Base-by-base conservation (phyloP, 2,329 filamentous ascomycete genomes). In the Cladosporium colombiae region DNA sequence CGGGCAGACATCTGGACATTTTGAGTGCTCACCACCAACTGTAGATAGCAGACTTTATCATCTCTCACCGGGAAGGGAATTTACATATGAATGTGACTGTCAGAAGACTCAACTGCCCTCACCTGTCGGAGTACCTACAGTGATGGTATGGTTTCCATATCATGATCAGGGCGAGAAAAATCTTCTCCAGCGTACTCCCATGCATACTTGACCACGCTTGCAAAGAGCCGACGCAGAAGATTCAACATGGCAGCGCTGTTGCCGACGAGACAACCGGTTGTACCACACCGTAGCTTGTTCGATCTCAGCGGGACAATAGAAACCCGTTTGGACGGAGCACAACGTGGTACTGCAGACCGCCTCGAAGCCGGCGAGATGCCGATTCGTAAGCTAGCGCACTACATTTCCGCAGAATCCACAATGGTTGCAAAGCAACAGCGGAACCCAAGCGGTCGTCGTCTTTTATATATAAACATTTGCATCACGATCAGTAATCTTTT, bases 351-450 rank as follows among this genome's bases (percentile, higher is more conserved):
- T 23, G 31, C 53, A 57, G 53, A 57, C 53, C 53, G 53, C 53
- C 53, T 33, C 27, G 31, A 57, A 57, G 53, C 53, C 53, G 31
- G 31, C 53, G 31, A 33, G 53, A 4, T 14, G 53, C 29, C 53
- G 29, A 31, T 57, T 57, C 21, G 50, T 53, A 53, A 53, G 50
- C 50, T 53, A 53, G 29, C 27, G 29, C 50, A 29, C 50, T 31
- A 18, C 8, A 53, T 31, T 33, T 53, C 49, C 23, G 49, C 49
- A 27, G 49, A 25, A 33, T 31, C 53, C 53, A 57, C 53, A 35
- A 29, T 53, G 49, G 49, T 57, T 57, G 27, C 18, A 57, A 33
- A 35, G 53, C 53, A 31, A 57, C 18, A 23, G 53, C 53, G 53
- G 53, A 57, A 57, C 21, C 10, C n/a, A 37, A 57, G 53, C 31